phyloP scores from a whole-genome alignment of 176 grass and related monocot genomes.

The Musa schizocarpa region DNA sequence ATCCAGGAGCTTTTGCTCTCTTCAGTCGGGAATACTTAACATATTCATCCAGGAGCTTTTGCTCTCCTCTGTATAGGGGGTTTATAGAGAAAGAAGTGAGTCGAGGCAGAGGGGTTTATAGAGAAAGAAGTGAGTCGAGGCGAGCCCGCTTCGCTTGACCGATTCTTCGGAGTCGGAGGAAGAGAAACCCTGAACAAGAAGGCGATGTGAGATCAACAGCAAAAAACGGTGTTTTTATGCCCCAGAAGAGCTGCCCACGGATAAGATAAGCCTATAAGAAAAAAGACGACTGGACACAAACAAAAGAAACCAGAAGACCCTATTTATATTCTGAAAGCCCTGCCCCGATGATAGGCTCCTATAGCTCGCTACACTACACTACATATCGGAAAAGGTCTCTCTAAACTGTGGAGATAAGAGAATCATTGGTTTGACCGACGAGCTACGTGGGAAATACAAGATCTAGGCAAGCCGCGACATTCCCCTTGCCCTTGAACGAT shows the following conservation, averaged over 20 bases:
- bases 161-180: conserved; percentile 3
- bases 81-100: background rate
- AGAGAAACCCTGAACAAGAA: background rate
- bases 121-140: too few species aligned
- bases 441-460: conserved; percentile 1
- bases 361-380: background rate
- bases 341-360: background rate
- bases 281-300: background rate
- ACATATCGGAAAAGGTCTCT: background rate
- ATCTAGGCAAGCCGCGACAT: background rate
- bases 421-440: background rate
- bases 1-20: conserved; percentile 1
- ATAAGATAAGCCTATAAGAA: background rate
- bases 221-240: background rate
- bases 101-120: background rate
- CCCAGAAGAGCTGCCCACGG: background rate
- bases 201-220: background rate
- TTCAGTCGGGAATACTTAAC: background rate
- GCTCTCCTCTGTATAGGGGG: background rate
- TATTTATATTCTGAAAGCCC: background rate
- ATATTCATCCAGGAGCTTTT: conserved; percentile 4
- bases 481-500: background rate
- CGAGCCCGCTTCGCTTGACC: background rate
- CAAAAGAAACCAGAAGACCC: background rate
- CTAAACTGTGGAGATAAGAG: background rate